Percentiles rank a stretch among this genome's conserved stretches.
Conservation (phyloP, 306 rosid species). For the Casuarina cunninghamiana region DNA sequence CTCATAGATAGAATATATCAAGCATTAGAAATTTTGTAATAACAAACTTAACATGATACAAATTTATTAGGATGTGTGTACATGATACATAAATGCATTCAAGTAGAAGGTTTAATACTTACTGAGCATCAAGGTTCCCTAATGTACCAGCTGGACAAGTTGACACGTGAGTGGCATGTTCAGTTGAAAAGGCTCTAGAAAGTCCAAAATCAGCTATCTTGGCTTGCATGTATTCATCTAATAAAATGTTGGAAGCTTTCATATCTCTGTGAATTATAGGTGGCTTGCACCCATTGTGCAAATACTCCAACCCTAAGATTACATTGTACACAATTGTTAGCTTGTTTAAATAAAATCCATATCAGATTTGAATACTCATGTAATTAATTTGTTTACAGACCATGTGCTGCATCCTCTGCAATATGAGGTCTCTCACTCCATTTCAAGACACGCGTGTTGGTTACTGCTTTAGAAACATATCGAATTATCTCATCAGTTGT, state of each 20-base stretch:
- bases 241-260: constrained; percentile 41
- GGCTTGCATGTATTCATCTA: constrained; percentile 31
- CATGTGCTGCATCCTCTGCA: constrained; percentile 28
- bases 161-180: constrained; percentile 8
- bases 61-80: too few relatives aligned
- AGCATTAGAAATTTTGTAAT: too few relatives aligned
- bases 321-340: not conserved
- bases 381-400: not conserved
- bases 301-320: constrained; percentile 28
- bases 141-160: constrained; percentile 26
- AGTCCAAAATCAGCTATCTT: constrained; percentile 48
- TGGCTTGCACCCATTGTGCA: constrained; percentile 27
- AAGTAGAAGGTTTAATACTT: not conserved
- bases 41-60: too few relatives aligned
- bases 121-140: constrained; percentile 32
- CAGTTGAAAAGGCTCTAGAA: constrained; percentile 22
- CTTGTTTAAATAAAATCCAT: too few relatives aligned
- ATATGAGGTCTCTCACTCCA: constrained; percentile 29
- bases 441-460: constrained; percentile 18
- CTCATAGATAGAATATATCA: too few relatives aligned
- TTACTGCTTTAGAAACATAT: not conserved
- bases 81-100: not conserved
- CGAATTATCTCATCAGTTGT: too few relatives aligned
- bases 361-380: not conserved
- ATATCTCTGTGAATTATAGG: constrained; percentile 36